Conservation (phyloP, 768 basidiomycete genomes). For the Mycena polygramma region DNA sequence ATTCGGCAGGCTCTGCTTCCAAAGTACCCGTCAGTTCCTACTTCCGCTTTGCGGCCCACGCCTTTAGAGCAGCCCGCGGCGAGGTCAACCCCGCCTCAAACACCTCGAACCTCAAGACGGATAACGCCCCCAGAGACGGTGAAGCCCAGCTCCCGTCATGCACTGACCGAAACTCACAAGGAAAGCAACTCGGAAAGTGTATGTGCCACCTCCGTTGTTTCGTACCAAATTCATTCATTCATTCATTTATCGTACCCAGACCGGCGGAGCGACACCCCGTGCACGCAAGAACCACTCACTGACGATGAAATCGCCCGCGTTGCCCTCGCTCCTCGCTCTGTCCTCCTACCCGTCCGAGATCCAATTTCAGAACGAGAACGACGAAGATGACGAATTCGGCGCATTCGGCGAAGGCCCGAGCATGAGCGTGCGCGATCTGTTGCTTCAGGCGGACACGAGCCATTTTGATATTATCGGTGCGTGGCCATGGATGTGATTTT, state of each 20-base stretch:
- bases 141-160: constrained; percentile 39
- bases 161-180: background rate
- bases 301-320: too few relatives aligned
- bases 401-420: constrained; percentile 53
- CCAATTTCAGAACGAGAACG: constrained; percentile 22
- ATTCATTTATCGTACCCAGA: too few relatives aligned
- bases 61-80: constrained; percentile 40
- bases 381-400: constrained; percentile 39
- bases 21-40: constrained; percentile 44
- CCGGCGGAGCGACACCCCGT: too few relatives aligned
- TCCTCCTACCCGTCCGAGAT: too few relatives aligned
- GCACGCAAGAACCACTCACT: too few relatives aligned
- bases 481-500: background rate
- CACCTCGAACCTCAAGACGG: constrained; percentile 33
- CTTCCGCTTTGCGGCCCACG: constrained; percentile 25
- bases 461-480: constrained; percentile 44
- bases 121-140: constrained; percentile 25
- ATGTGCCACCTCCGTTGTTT: too few relatives aligned
- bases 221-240: too few relatives aligned
- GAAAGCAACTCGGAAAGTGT: too few relatives aligned
- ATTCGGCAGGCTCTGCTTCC: constrained; percentile 46
- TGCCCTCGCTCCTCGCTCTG: too few relatives aligned
- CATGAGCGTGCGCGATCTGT: constrained; percentile 54
- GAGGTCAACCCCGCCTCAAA: background rate
- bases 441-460: constrained; percentile 51